Base-by-base conservation (phyloP, 345 rosid genomes). In the Salix brachista region DNA sequence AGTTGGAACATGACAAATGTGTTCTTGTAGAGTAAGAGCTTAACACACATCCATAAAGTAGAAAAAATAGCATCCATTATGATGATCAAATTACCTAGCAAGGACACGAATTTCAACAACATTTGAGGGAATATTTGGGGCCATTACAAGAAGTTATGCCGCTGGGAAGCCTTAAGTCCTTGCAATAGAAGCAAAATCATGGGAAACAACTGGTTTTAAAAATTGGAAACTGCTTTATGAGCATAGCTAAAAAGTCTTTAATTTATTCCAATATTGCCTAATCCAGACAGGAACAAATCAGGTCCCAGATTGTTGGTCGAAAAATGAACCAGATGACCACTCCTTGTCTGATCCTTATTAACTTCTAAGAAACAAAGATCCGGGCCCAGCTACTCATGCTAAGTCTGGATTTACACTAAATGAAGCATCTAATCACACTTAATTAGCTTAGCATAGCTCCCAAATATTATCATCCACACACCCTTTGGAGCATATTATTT, bases 341-440 rank as follows among this genome's bases (percentile, higher is more conserved):
- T 58, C 23, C 64, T 42, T 23, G 0, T 16, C 28, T 41, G 25
- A 58, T 58, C n/a, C 37, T 68, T 39, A 16, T 50, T 41, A 48
- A 34, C 26, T 41, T 32, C 46, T 10, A n/a, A 69, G 74, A 36
- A 44, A 25, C 23, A 70, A 21, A 70, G 69, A 34, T 69, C 62
- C 69, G 32, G 16, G 37, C 25, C 69, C 74, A 58, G 42, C 44
- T 14, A 23, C 65, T 60, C 56, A 28, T 16, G 62, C 41, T 52
- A 58, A 48, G 46, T 32, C 46, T 70, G 64, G 12, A 70, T 77
- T 62, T 71, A 62, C 52, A 46, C 62, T 6, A 72, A 65, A 39
- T 34, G 23, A 62, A 41, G 76, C 52, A 34, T 28, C 25, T 8
- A 46, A 28, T 26, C n/a, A 3, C 28, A 58, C 62, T 58, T n/a